Evolutionary conservation across 2,329 filamentous ascomycete genomes (phyloP), one percentile per base, ranked within the genome.

Genomic region (Cladosporium sp.): DNA sequence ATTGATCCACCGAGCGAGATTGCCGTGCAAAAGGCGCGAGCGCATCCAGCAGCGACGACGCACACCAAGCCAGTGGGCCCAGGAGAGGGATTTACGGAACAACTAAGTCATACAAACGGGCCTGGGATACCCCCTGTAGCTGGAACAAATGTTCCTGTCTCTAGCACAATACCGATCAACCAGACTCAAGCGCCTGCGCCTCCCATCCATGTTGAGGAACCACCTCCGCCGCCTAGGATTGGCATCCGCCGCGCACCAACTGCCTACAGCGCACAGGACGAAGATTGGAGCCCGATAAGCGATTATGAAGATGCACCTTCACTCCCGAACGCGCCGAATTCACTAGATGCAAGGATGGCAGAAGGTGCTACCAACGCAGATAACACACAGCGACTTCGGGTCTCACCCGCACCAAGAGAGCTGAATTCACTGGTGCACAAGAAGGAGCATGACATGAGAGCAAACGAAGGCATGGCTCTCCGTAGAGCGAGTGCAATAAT

Each of bases 1-100:
- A 85, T 89, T 55, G 76, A 82, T 8, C 89, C 89, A 1, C 83
- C 86, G 1, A 77, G 84, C 19, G 88, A 94, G 68, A 87, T 96
- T 56, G 86, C 84, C 4, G 80, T 78, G 69, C 77, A 75, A 61
- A 86, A 81, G 71, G 70, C 64, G 8, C 61, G 55, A 24, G 57
- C 45, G 4, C 9, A 20, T 48, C 15, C 9, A 68, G 58, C 44
- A 56, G 35, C 58, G 68, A 37, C 70, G 67, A 7, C 61, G 2
- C 20, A n/a, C n/a, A 49, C 8, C 5, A 36, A 32, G 24, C 3
- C 64, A 42, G 66, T 67, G 28, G 69, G 67, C 40, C 57, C 66
- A 44, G 59, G 58, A 37, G 60, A 53, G 62, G 67, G 12, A 37
- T 37, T 22, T n/a, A 17, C 19, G n/a, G 37, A 22, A 25, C 25